A percentile compares a stretch with the other conserved stretches of the same genome.
These are phyloP conservation scores for Lathyrus tuberosus DNA, from an alignment of 306 rosid genomes.

Conservation along the genomic window DNA sequence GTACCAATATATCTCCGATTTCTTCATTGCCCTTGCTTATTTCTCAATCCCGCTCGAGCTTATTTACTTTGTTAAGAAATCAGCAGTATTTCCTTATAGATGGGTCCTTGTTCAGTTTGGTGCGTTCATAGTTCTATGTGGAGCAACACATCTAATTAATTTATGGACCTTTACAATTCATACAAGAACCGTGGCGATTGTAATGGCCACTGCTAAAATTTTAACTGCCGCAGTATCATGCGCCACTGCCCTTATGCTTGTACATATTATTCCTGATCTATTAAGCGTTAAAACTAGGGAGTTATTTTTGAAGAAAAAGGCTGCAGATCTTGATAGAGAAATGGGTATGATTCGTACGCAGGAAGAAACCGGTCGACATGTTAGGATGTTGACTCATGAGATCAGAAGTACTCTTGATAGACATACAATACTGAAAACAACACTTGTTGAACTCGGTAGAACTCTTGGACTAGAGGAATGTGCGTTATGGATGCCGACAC, in stretches of 20 bases:
- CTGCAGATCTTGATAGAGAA: conserved; percentile 83
- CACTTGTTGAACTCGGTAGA: conserved; percentile 80
- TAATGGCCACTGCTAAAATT: conserved; percentile 75
- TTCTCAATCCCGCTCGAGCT: conserved; percentile 85
- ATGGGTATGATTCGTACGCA: conserved; percentile 81
- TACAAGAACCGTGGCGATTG: conserved; percentile 67
- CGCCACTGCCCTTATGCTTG: conserved; percentile 81
- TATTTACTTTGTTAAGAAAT: conserved; percentile 79
- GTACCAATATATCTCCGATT: conserved; percentile 79
- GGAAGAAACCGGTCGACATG: conserved; percentile 86
- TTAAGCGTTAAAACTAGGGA: conserved; percentile 80
- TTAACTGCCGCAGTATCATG: conserved; percentile 82
- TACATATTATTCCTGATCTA: conserved; percentile 79
- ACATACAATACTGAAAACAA: conserved; percentile 72
- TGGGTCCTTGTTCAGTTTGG: conserved; percentile 93
- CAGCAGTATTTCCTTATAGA: conserved; percentile 77
- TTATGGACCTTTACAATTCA: conserved; percentile 71
- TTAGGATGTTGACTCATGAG: conserved; percentile 81
- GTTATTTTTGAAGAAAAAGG: conserved; percentile 75
- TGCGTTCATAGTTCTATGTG: conserved; percentile 80
- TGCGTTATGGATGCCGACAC: conserved; percentile 98
- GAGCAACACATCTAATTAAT: conserved; percentile 80
- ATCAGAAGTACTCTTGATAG: conserved; percentile 82
- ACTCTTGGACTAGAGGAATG: conserved; percentile 94
- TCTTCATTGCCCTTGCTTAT: conserved; percentile 76